Conservation (phyloP, 805 yeast genomes). For the Wickerhamomyces alni region DNA sequence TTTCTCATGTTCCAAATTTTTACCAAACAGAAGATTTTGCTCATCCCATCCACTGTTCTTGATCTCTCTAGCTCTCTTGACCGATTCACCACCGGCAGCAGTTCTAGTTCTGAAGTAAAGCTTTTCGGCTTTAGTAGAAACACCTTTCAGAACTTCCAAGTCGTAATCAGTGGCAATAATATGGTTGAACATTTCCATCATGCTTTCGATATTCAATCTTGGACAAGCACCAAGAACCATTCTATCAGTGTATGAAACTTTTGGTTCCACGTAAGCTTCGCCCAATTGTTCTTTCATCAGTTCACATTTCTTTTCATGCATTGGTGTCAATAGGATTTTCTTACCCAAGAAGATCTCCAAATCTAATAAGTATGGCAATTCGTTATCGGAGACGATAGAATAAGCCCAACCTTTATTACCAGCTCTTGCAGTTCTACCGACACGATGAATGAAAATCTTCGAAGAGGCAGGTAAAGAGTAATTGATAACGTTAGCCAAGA, state of each 20-base stretch:
- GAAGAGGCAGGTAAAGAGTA: constrained; percentile 88
- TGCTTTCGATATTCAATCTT: constrained; percentile 59
- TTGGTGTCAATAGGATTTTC: constrained; percentile 63
- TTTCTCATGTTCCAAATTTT: constrained; percentile 68
- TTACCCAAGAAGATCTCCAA: constrained; percentile 85
- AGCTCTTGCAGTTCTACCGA: constrained; percentile 99
- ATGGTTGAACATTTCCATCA: constrained; percentile 65
- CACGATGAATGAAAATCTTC: constrained; percentile 92
- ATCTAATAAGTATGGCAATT: constrained; percentile 85
- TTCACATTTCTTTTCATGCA: constrained; percentile 59
- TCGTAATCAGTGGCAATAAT: constrained; percentile 63
- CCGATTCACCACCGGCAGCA: constrained; percentile 81
- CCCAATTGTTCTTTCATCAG: constrained; percentile 42
- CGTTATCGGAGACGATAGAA: constrained; percentile 77
- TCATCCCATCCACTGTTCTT: constrained; percentile 81
- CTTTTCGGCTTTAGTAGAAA: constrained; percentile 82
- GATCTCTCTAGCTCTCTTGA: constrained; percentile 78
- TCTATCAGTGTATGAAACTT: constrained; percentile 63
- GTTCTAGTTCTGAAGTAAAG: constrained; percentile 79
- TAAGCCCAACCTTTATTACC: constrained; percentile 98
- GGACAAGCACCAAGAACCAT: constrained; percentile 83
- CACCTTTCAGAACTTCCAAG: constrained; percentile 54
- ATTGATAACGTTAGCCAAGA: constrained; percentile 90
- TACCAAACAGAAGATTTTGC: constrained; percentile 74
- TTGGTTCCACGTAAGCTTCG: constrained; percentile 44